Percentiles rank a stretch among this genome's conserved stretches.
phyloP scores from a whole-genome alignment of 2,329 filamentous ascomycete genomes.

The Pyrenophora tritici-repentis region DNA sequence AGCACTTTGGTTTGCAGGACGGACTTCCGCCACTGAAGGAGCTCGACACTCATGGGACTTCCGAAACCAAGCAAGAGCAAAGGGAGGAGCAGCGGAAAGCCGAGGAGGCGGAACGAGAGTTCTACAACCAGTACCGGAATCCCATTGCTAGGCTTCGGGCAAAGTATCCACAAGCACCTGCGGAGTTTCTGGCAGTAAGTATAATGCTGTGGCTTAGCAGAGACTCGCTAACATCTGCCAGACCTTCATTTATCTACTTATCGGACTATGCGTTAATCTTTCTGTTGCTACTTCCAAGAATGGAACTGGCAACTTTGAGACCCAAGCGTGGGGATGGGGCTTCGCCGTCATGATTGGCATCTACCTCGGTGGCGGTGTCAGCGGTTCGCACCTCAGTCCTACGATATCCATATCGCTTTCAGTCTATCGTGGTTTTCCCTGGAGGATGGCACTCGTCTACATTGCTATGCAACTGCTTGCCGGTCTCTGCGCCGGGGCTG shows the following conservation, averaged over 20 bases:
- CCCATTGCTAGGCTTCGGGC: constrained; percentile 58
- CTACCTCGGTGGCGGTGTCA: constrained; percentile 54
- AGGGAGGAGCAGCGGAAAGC: constrained; percentile 47
- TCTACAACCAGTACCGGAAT: constrained; percentile 58
- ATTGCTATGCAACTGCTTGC: constrained; percentile 59
- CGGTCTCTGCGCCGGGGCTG: constrained; percentile 54
- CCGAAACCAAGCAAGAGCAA: constrained; percentile 43
- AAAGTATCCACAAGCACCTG: constrained; percentile 58
- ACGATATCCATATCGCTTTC: constrained; percentile 51
- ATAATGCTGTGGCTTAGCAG: not conserved
- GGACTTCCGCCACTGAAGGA: constrained; percentile 48
- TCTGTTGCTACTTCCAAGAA: constrained; percentile 55
- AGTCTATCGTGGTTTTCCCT: constrained; percentile 65
- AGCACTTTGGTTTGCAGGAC: constrained; percentile 52
- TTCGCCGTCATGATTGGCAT: constrained; percentile 59
- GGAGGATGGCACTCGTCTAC: constrained; percentile 57
- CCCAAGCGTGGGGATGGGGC: constrained; percentile 55
- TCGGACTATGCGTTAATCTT: constrained; percentile 58
- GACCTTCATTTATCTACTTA: constrained; percentile 39
- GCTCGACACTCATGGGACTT: constrained; percentile 29
- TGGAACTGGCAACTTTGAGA: constrained; percentile 40
- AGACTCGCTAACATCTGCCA: constrained; percentile 1
- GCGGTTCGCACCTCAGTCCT: constrained; percentile 57
- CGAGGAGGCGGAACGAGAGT: constrained; percentile 52
- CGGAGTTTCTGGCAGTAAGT: constrained; percentile 57